Evolutionary conservation across 768 basidiomycete species (phyloP).

Genomic region (Psilocybe cyanescens): DNA sequence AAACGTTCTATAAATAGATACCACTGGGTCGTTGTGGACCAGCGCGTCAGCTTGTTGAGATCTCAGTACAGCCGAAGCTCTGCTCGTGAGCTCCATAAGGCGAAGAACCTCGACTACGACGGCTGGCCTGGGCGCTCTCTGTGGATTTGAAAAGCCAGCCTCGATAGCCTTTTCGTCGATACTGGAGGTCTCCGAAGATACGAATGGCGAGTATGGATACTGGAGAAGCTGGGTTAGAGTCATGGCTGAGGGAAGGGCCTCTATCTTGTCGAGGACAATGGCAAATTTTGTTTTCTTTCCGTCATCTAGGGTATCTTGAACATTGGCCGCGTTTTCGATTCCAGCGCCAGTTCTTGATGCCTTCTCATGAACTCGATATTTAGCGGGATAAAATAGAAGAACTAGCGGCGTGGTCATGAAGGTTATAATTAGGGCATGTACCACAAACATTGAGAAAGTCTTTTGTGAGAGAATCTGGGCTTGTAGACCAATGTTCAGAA

Average conservation of each 20-base stretch:
- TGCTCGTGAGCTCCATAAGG: conserved; percentile 88
- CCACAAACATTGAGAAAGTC: conserved; percentile 90
- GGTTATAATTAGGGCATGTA: conserved; percentile 76
- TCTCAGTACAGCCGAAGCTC: conserved; percentile 86
- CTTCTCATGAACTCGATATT: conserved; percentile 47
- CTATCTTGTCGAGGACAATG: conserved; percentile 77
- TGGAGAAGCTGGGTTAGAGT: conserved; percentile 75
- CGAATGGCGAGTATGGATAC: neutral
- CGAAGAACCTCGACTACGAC: conserved; percentile 78
- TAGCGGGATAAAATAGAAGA: conserved; percentile 73
- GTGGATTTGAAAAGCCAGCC: neutral
- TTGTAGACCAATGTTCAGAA: conserved; percentile 83
- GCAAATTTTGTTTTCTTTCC: conserved; percentile 63
- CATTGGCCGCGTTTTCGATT: conserved; percentile 20
- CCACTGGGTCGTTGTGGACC: conserved; percentile 69
- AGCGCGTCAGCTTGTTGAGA: conserved; percentile 76
- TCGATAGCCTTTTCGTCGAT: conserved; percentile 30
- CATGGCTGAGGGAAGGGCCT: conserved; percentile 84
- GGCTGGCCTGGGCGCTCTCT: conserved; percentile 7
- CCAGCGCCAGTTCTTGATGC: conserved; percentile 23
- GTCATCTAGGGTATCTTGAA: conserved; percentile 31
- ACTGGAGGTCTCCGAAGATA: conserved; percentile 9
- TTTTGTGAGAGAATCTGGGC: conserved; percentile 66
- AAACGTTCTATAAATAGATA: conserved; percentile 80
- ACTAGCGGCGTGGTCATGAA: conserved; percentile 87